Conservation (phyloP, 345 rosid species). For the Citrus unshiu region DNA sequence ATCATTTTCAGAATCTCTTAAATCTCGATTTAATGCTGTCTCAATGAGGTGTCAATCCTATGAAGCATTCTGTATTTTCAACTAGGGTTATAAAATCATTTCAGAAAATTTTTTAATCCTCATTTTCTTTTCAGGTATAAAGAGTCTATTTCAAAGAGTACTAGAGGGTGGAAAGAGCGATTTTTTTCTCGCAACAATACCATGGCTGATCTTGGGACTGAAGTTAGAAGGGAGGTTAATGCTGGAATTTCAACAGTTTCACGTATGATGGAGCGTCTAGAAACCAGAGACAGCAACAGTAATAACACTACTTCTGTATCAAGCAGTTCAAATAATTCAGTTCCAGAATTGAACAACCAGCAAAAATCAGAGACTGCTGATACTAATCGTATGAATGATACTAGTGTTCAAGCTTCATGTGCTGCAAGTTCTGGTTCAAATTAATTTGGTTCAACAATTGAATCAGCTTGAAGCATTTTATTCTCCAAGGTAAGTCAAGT, state of each 20-base stretch:
- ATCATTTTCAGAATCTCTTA: slow-evolving; percentile 81
- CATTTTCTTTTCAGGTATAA: slow-evolving; percentile 52
- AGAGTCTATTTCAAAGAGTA: slow-evolving; percentile 90
- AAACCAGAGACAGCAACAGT: slow-evolving; percentile 46
- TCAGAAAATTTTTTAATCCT: background rate
- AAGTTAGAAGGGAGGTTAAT: slow-evolving; percentile 80
- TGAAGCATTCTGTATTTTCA: background rate
- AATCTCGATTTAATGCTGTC: slow-evolving; percentile 68
- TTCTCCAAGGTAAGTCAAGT: slow-evolving; percentile 18
- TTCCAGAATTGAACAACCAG: slow-evolving; percentile 36
- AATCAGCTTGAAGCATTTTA: slow-evolving; percentile 17
- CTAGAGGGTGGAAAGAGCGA: slow-evolving; percentile 91
- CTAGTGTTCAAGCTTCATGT: slow-evolving; percentile 36
- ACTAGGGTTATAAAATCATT: background rate
- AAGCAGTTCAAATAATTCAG: slow-evolving; percentile 32
- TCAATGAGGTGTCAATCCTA: slow-evolving; percentile 55
- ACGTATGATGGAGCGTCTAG: slow-evolving; percentile 78
- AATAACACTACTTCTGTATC: slow-evolving; percentile 42
- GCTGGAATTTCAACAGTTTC: slow-evolving; percentile 88
- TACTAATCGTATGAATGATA: slow-evolving; percentile 28
- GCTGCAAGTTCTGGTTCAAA: slow-evolving; percentile 52
- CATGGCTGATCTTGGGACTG: slow-evolving; percentile 70
- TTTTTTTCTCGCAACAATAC: slow-evolving; percentile 74
- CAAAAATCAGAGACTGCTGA: slow-evolving; percentile 23
- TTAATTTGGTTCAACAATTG: slow-evolving; percentile 18